These are phyloP conservation scores for Metarhizium rileyi DNA, from an alignment of 2,329 filamentous ascomycete genomes.

Conservation along the genomic window DNA sequence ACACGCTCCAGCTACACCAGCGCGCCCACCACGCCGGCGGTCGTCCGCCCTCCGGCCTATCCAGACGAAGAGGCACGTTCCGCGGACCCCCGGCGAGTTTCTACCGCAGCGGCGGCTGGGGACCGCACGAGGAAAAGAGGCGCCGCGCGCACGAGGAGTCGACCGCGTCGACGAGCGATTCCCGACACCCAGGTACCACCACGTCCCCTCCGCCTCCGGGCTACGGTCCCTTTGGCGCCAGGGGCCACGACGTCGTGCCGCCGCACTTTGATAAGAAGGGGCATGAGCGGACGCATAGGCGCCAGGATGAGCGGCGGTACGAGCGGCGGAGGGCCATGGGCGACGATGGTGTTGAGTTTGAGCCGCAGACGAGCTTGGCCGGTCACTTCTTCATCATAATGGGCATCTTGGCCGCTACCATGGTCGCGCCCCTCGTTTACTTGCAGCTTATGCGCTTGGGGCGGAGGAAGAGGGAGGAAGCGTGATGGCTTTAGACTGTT, in stretches of 20 bases:
- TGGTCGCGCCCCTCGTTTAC: constrained; percentile 35
- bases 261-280: constrained; percentile 70
- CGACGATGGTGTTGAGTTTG: constrained; percentile 26
- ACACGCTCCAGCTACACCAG: constrained; percentile 39
- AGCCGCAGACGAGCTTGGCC: constrained; percentile 30
- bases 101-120: constrained; percentile 74
- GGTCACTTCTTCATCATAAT: constrained; percentile 42
- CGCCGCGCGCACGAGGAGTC: constrained; percentile 39
- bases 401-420: constrained; percentile 34
- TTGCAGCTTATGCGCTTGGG: constrained; percentile 26
- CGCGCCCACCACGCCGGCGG: constrained; percentile 55
- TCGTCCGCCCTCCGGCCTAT: constrained; percentile 72
- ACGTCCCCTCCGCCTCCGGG: constrained; percentile 28
- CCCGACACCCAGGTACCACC: too few relatives aligned
- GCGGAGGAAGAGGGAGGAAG: constrained; percentile 16
- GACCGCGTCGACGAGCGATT: too few relatives aligned
- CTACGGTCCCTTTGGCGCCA: constrained; percentile 33
- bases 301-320: constrained; percentile 42
- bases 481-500: constrained; percentile 1
- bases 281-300: constrained; percentile 65
- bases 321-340: constrained; percentile 29
- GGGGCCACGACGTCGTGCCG: constrained; percentile 43
- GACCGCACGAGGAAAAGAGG: constrained; percentile 50
- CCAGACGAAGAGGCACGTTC: constrained; percentile 64
- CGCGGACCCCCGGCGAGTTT: constrained; percentile 83